Base-by-base conservation (phyloP, 306 rosid species). In the Carpinus viminea region DNA sequence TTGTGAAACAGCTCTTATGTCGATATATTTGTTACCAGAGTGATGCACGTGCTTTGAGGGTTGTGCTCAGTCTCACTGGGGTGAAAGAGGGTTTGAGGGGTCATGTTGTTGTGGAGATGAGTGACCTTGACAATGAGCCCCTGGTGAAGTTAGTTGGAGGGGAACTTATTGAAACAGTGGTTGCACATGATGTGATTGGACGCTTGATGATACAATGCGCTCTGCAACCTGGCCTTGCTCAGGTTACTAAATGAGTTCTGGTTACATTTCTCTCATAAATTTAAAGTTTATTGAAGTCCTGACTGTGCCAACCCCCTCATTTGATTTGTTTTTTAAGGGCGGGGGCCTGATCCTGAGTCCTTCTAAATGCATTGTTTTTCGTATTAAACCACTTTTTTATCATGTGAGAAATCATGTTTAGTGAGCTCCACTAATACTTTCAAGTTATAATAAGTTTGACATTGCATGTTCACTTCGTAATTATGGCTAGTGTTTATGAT, bases 201-300 rank as follows among this genome's bases (percentile, higher is more conserved):
- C 97, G 98, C 74, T 83, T 94, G 80, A 94, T 94, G 98, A 94
- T 94, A 86, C 97, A 94, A 82, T 94, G 98, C 80, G 98, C 98
- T 86, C 87, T 94, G 68, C 98, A 94, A 80, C 98, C 98, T 26
- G 98, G 98, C 80, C 98, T 94, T 81, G 98, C 98, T 34, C 98
- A 91, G 98, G 98, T 94, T 82, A 75, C 77, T 77, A 45, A 52
- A 9, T 62, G 28, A 31, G 64, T 59, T 70, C 13, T 20, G 43
- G 3, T 76, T 60, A 61, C 38, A 12, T 36, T 28, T 68, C 18
- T 74, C 61, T 31, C 12, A 34, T 47, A 64, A 34, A 7, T 64
- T 31, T 36, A 66, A 18, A 18, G 51, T 66, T 66, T 66, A 9
- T 38, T 66, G 50, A 18, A 64, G 46, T 15, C 70, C 21, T 34